A percentile compares a stretch with the other conserved stretches of the same genome.
Conservation (phyloP, 2,329 filamentous ascomycete genomes). For the Ophiocordyceps camponoti-floridani region DNA sequence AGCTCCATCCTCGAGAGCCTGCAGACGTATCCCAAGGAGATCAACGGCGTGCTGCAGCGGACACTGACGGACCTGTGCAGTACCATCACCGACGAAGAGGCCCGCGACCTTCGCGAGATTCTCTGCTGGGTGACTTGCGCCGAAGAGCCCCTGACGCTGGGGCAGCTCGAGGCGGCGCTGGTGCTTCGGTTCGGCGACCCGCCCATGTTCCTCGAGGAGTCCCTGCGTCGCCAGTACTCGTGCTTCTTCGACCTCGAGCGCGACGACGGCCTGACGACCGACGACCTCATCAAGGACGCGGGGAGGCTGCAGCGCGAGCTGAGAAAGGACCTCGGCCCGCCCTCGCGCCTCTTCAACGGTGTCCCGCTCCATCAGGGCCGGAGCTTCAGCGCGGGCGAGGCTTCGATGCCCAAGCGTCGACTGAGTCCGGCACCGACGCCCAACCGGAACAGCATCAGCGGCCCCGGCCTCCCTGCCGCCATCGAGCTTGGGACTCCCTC, state of each 20-base stretch:
- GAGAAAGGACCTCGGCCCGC: conserved; percentile 7
- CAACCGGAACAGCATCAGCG: conserved; percentile 2
- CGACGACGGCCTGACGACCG: conserved; percentile 23
- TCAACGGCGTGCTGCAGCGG: conserved; percentile 22
- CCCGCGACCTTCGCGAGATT: conserved; percentile 26
- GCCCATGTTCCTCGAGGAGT: conserved; percentile 21
- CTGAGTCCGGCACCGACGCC: conserved; percentile 2
- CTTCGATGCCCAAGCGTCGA: conserved; percentile 2
- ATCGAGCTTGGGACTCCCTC: conserved; percentile 2
- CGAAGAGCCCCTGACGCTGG: conserved; percentile 22
- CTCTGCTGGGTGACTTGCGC: conserved; percentile 27
- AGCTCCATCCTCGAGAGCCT: conserved; percentile 25
- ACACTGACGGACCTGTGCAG: conserved; percentile 22
- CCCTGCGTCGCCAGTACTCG: conserved; percentile 23
- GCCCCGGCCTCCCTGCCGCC: conserved; percentile 3
- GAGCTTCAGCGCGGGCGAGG: conserved; percentile 3
- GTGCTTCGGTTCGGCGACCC: conserved; percentile 22
- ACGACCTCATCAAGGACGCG: conserved; percentile 20
- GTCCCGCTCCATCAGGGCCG: not conserved
- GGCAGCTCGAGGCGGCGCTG: conserved; percentile 23
- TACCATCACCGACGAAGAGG: conserved; percentile 19
- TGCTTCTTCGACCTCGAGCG: conserved; percentile 27
- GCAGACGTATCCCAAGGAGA: conserved; percentile 23
- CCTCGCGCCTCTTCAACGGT: conserved; percentile 1
- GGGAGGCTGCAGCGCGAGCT: conserved; percentile 13